Evolutionary conservation across 2,329 filamentous ascomycete genomes (phyloP), one percentile per base, ranked within the genome.

Genomic region (Monosporascus sp.): DNA sequence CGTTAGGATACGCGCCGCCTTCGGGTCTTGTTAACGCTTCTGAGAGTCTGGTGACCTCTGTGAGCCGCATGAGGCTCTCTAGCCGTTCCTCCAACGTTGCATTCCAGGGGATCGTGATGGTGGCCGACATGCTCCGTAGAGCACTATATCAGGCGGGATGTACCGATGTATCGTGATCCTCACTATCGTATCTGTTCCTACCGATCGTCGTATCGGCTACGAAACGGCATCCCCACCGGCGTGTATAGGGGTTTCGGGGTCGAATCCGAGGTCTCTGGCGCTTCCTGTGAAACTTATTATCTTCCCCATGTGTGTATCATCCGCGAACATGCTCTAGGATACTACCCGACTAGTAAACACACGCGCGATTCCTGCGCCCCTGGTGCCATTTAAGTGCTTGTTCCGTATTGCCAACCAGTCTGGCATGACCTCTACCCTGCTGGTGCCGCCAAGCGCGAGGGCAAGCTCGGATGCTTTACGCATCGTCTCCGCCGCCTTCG

Each of bases 1-100:
- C 73, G 56, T 73, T 75, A 46, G 67, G 59, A 57, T 75, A 76
- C 14, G 68, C 64, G 3, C 73, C 73, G 31, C 66, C 67, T 6
- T 66, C 65, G 2, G 66, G 66, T 8, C 57, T 55, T 3, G 60
- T 58, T 20, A 63, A 34, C 19, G 55, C 38, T 27, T 64, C 60
- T 3, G 50, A 50, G 11, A 59, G 54, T 17, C 52, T 24, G 4
- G 58, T 61, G 3, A 47, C 50, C 8, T 36, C 56, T 8, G 58
- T 58, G 4, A 60, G 41, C 2, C 50, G 51, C 5, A 57, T 59
- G 26, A 64, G 48, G 20, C 46, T 58, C 49, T 56, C 51, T 22
- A 63, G 20, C 17, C 62, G 57, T 17, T 58, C 52, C 8, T 55
- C 54, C 26, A 56, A 61, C 8, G 58, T 57, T 16, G 61, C 54